Evolutionary conservation across 148 eudicot species (phyloP), one percentile per base, ranked within the genome.

Genomic region (Chenopodium suecicum): DNA sequence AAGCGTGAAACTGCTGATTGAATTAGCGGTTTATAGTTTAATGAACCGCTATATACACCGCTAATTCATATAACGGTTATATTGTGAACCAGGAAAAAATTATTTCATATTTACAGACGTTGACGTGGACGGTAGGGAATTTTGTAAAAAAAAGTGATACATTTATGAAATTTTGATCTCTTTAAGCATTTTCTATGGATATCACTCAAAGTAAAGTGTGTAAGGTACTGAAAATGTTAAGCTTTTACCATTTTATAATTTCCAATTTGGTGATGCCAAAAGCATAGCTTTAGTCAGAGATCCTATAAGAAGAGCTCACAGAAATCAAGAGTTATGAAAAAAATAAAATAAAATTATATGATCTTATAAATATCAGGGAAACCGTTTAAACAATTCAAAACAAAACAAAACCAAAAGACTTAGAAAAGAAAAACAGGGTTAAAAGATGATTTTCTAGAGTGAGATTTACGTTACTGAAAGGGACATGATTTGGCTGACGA

Each of bases 401-500:
- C 48, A 75, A 52, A 68, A n/a, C 48, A 31, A 60, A 54, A 32
- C 46, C 17, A 29, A n/a, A 54, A 44, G 31, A 19, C 32, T 27
- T 62, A 41, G 41, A 54, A 20, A 22, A 58, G 69, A 6, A n/a
- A 64, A 84, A 37, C 12, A 34, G 27, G 54, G 56, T 22, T 20
- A 77, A 65, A 72, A 27, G 31, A 48, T 25, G 66, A 29, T 69
- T 19, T 66, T 25, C 63, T 70, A 22, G 22, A 52, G 75, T 7
- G 50, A 34, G 64, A 27, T 66, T 84, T 77, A 84, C 86, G 80
- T 79, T 31, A 93, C 94, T n/a, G 93, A 90, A 90, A 96, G 90
- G 75, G 98, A 88, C 98, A 96, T 96, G 86, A 96, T 96, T 89
- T 96, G 99, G 74, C 94, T 92, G 66, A 98, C 94, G 56, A 96